Conservation (phyloP, 2,329 filamentous ascomycete species). For the Pseudogymnoascus sp. region DNA sequence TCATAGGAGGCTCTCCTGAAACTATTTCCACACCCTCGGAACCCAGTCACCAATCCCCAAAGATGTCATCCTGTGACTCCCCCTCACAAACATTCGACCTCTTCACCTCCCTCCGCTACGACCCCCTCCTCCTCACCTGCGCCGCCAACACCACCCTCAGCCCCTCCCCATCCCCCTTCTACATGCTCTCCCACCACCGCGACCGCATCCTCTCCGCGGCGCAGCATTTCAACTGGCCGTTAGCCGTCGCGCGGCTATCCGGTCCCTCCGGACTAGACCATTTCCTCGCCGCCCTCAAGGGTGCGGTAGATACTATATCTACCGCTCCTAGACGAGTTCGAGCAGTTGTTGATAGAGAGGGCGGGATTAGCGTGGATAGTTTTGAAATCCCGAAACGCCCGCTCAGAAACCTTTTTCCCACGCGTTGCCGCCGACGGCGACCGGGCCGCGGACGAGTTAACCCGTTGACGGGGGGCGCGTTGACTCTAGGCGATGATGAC, state of each 20-base stretch:
- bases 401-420: slow-evolving; percentile 52
- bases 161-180: slow-evolving; percentile 52
- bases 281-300: slow-evolving; percentile 36
- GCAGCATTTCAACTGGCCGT: slow-evolving; percentile 48
- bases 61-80: background rate
- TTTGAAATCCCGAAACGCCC: slow-evolving; percentile 34
- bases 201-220: slow-evolving; percentile 68
- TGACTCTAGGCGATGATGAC: slow-evolving; percentile 21
- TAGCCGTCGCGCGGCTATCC: slow-evolving; percentile 38
- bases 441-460: slow-evolving; percentile 20
- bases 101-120: slow-evolving; percentile 68
- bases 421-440: slow-evolving; percentile 43
- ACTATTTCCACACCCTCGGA: background rate
- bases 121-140: slow-evolving; percentile 46
- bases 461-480: slow-evolving; percentile 25
- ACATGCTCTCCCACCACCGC: slow-evolving; percentile 73
- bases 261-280: slow-evolving; percentile 40
- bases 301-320: slow-evolving; percentile 24
- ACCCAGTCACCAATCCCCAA: background rate
- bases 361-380: slow-evolving; percentile 39
- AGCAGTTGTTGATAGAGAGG: slow-evolving; percentile 46
- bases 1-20: background rate
- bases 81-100: slow-evolving; percentile 45
- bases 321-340: slow-evolving; percentile 44
- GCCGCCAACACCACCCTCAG: slow-evolving; percentile 24